These are phyloP conservation scores for Suillus plorans DNA, from an alignment of 768 basidiomycete species.

Conservation along the genomic window DNA sequence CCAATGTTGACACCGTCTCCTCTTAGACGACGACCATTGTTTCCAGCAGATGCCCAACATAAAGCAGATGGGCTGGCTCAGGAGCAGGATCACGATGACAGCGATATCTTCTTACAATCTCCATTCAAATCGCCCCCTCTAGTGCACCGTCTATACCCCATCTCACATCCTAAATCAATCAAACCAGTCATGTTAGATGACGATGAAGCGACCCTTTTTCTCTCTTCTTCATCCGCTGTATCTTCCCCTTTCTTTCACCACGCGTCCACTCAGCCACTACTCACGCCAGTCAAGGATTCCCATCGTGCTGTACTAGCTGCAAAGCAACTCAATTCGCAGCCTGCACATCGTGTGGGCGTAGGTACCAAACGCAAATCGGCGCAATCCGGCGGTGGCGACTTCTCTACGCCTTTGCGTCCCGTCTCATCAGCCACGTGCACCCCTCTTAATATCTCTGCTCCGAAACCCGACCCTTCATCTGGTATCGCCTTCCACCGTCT, in stretches of 20 bases:
- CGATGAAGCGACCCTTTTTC: conserved; percentile 58
- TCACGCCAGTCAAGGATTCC: conserved; percentile 59
- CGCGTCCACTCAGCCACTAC: conserved; percentile 49
- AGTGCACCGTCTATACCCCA: conserved; percentile 42
- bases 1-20: conserved; percentile 70
- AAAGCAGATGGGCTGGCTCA: conserved; percentile 29
- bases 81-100: conserved; percentile 36
- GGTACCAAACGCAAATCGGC: conserved; percentile 64
- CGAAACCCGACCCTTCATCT: conserved; percentile 32
- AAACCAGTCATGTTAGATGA: conserved; percentile 38
- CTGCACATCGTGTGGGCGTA: conserved; percentile 33
- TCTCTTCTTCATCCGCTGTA: conserved; percentile 44
- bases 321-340: conserved; percentile 27
- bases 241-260: conserved; percentile 44
- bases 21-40: conserved; percentile 45
- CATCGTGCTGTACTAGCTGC: conserved; percentile 43
- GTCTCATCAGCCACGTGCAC: conserved; percentile 26
- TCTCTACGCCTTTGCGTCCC: conserved; percentile 56
- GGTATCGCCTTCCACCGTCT: conserved; percentile 35
- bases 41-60: conserved; percentile 22
- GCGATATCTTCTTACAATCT: conserved; percentile 53
- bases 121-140: conserved; percentile 48
- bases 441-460: conserved; percentile 37
- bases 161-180: conserved; percentile 21
- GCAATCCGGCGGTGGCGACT: conserved; percentile 39